Conservation (phyloP, 2,329 filamentous ascomycete species). For the Colletotrichum limetticola region DNA sequence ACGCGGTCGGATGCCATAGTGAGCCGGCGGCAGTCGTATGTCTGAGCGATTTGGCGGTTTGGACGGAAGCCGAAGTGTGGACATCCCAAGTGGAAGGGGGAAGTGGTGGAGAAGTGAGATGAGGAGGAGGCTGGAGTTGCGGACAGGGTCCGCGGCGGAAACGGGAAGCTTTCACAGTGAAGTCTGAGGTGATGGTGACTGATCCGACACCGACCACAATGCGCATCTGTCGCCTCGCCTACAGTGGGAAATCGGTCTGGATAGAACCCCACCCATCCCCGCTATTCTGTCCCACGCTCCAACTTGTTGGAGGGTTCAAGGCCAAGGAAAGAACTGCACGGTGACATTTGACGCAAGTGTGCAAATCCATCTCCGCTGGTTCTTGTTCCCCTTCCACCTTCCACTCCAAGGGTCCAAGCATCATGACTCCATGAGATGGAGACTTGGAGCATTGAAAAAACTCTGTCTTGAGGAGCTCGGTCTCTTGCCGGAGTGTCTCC, state of each 20-base stretch:
- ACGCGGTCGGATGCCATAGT: not conserved
- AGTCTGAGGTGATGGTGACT: not conserved
- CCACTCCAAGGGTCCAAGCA: not conserved
- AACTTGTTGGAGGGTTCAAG: not conserved
- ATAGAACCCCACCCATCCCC: not conserved
- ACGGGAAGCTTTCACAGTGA: no score
- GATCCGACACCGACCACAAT: not conserved
- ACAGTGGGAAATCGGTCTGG: constrained; percentile 8
- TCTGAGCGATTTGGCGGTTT: not conserved
- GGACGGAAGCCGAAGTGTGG: not conserved
- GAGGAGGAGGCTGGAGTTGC: no score
- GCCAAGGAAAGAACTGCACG: not conserved
- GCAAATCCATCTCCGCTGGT: not conserved
- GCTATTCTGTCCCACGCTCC: not conserved
- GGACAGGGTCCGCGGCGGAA: not conserved
- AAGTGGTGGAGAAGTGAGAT: not conserved
- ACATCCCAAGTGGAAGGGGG: not conserved
- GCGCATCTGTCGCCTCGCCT: not conserved
- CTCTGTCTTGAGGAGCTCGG: not conserved
- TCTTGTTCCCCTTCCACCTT: not conserved
- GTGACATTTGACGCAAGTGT: not conserved
- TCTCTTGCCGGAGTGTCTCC: not conserved
- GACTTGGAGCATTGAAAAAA: not conserved
- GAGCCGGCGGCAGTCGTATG: not conserved
- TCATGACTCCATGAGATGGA: not conserved